Base-by-base conservation (phyloP, 2,329 filamentous ascomycete genomes). In the Claviceps sp. region DNA sequence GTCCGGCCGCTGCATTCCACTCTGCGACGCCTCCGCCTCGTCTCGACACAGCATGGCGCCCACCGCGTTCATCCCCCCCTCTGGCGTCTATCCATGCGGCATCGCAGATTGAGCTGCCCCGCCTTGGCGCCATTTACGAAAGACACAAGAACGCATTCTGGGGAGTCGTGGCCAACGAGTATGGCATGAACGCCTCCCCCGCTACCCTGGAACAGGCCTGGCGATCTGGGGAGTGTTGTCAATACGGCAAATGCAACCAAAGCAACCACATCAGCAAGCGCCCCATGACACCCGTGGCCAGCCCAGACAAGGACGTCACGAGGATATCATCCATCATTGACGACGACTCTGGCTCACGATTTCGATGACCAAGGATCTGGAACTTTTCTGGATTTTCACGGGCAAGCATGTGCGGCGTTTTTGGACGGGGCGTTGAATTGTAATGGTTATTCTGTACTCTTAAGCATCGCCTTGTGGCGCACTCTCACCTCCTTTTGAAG, bases 71-170 rank as follows among this genome's bases (percentile, higher is more conserved):
- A 11, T 65, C 63, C 4, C 68, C 67, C 24, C 59, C 62, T 30
- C 9, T 30, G 1, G 54, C 60, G 30, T 56, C 60, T 14, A 59
- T 65, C 54, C 66, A 66, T 56, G 62, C 61, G 14, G 60, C 67
- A 46, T 63, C 71, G 55, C 71, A 74, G 55, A 74, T 85, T 56
- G 81, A 87, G 64, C 74, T 82, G 60, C 71, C 76, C 30, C 82
- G 84, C 47, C 80, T 91, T 24, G 77, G 81, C 47, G 73, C 77
- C 55, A 78, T 89, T 58, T 90, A 90, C 66, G 77, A 81, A 50
- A 71, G 77, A 7, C 85, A 88, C 67, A 80, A 84, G 44, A 72
- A 76, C 49, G 77, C 78, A 8, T 90, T 91, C 70, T 91, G 86
- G 86, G 73, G 77, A 37, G 74, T 78, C 47, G 77, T 91, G 38